phyloP scores from a whole-genome alignment of 2,329 filamentous ascomycete species.

The Diaporthe velutina region DNA sequence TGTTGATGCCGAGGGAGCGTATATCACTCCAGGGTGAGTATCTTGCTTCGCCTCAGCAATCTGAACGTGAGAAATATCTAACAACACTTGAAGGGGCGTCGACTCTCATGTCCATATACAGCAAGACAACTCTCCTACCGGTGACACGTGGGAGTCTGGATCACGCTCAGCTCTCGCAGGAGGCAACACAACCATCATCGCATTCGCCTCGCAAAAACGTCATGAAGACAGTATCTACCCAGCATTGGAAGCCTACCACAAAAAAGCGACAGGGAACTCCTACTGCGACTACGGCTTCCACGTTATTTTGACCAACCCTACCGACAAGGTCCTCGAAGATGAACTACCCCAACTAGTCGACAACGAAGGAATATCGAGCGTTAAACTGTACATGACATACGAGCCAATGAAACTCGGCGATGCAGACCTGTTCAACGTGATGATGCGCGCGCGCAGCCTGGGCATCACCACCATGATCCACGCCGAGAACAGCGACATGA shows the following conservation, averaged over 20 bases:
- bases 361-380: conserved; percentile 52
- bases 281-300: conserved; percentile 72
- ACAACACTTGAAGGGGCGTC: conserved; percentile 47
- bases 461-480: conserved; percentile 64
- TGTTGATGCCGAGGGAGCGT: conserved; percentile 59
- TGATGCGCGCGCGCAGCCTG: conserved; percentile 53
- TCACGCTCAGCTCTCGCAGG: conserved; percentile 67
- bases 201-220: conserved; percentile 67
- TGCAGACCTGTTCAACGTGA: conserved; percentile 54
- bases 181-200: conserved; percentile 69
- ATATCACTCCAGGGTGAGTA: conserved; percentile 53
- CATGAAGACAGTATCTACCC: conserved; percentile 55
- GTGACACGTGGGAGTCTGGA: conserved; percentile 56
- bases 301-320: conserved; percentile 62
- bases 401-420: conserved; percentile 55
- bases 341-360: conserved; percentile 55
- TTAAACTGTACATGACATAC: conserved; percentile 63
- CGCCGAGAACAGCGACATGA: conserved; percentile 61
- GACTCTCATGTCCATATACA: conserved; percentile 54
- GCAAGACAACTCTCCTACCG: conserved; percentile 48
- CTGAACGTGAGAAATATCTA: neutral
- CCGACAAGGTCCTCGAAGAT: conserved; percentile 53
- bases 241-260: conserved; percentile 35
- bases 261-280: conserved; percentile 33
- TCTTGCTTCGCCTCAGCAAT: rapidly evolving